phyloP scores from a whole-genome alignment of 139 green algal species.

The Volvox africanus region DNA sequence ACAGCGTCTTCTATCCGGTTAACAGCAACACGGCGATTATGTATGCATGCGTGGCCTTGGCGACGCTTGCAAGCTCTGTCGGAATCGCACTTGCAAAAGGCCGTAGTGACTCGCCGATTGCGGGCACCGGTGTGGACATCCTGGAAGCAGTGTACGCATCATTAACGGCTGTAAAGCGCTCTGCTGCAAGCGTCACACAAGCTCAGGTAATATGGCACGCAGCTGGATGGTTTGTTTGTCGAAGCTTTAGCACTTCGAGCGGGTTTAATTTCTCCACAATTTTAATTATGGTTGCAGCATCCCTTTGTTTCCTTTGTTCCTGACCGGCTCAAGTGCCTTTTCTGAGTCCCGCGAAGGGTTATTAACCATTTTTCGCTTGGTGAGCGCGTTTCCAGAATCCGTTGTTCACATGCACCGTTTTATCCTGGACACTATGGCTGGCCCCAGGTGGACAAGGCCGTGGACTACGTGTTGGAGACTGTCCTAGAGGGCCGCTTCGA shows the following conservation, averaged over 20 bases:
- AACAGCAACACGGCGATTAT: neutral
- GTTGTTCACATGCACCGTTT: too few relatives aligned
- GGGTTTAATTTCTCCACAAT: too few relatives aligned
- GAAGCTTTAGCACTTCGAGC: too few relatives aligned
- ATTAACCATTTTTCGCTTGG: too few relatives aligned
- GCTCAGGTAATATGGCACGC: conserved; percentile 3
- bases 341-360: too few relatives aligned
- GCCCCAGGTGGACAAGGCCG: conserved; percentile 35
- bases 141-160: conserved; percentile 34
- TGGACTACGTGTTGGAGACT: conserved; percentile 25
- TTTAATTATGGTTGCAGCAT: too few relatives aligned
- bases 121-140: neutral
- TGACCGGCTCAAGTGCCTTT: too few relatives aligned
- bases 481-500: conserved; percentile 22
- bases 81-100: neutral
- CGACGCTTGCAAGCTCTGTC: neutral
- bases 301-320: too few relatives aligned
- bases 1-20: neutral
- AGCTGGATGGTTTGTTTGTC: too few relatives aligned
- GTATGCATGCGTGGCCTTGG: neutral
- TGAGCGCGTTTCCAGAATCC: too few relatives aligned
- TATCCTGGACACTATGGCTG: neutral
- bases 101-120: neutral
- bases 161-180: conserved; percentile 30
- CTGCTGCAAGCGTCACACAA: conserved; percentile 23